These are phyloP conservation scores for Talaromyces marneffei DNA, from an alignment of 2,329 filamentous ascomycete genomes.

Conservation along the genomic window DNA sequence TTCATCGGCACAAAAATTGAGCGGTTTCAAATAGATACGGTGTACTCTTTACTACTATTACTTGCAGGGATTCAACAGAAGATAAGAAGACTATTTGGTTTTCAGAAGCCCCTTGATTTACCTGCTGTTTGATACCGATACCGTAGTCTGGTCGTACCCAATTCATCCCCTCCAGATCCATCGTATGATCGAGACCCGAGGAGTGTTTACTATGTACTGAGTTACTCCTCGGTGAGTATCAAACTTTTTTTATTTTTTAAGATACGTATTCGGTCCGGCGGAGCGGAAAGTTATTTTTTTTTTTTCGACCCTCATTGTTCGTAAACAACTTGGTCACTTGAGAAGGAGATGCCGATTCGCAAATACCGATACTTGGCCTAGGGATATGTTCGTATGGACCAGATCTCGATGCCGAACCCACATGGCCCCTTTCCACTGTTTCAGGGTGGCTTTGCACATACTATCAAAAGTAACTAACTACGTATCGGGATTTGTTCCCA, in stretches of 20 bases:
- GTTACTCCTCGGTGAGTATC: neutral
- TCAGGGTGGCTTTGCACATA: neutral
- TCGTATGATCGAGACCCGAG: neutral
- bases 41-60: too few species aligned
- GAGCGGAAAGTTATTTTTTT: neutral
- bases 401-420: neutral
- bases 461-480: neutral
- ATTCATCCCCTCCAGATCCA: too few species aligned
- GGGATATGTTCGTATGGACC: neutral
- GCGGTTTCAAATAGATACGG: neutral
- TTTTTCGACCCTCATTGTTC: too few species aligned
- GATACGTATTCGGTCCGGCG: neutral
- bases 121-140: too few species aligned
- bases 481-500: neutral
- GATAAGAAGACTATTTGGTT: too few species aligned
- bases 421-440: neutral
- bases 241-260: too few species aligned
- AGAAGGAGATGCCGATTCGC: neutral
- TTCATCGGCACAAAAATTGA: neutral
- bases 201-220: too few species aligned
- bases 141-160: too few species aligned
- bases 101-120: neutral
- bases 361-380: neutral
- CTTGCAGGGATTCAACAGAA: neutral
- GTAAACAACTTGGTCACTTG: neutral